These are phyloP conservation scores for Psidium guajava DNA, from an alignment of 345 rosid species.

Conservation along the genomic window DNA sequence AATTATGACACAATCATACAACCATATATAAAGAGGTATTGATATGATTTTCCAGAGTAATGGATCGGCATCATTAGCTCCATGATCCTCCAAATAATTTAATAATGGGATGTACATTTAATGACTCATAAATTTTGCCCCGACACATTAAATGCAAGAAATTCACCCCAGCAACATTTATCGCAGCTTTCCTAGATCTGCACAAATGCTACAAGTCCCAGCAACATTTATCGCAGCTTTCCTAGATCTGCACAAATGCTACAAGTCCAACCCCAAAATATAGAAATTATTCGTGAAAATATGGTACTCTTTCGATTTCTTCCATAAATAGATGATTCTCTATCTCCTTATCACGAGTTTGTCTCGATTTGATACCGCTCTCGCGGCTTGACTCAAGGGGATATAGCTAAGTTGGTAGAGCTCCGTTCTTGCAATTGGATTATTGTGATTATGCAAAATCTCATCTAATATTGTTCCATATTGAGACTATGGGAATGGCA, in stretches of 20 bases:
- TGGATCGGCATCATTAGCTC: not conserved
- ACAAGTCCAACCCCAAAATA: not conserved
- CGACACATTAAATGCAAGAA: not conserved
- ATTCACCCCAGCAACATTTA: not conserved
- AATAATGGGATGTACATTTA: not conserved
- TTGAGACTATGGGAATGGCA: rapidly evolving
- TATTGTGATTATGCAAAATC: not conserved
- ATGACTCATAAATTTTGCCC: not conserved
- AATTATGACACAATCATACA: not conserved
- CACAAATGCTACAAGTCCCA: not conserved
- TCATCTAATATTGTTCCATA: rapidly evolving
- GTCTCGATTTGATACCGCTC: too few relatives aligned
- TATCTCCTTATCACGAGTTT: too few relatives aligned
- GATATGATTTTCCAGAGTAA: not conserved
- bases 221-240: not conserved
- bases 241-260: not conserved
- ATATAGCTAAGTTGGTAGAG: too few relatives aligned
- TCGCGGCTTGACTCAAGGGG: too few relatives aligned
- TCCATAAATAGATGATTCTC: too few relatives aligned
- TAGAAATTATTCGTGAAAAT: not conserved
- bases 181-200: not conserved
- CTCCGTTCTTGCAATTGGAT: too few relatives aligned
- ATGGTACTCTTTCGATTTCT: too few relatives aligned
- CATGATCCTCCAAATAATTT: not conserved
- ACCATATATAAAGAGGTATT: not conserved